Conservation (phyloP, 192 early-diverging fungal genomes). For the Coemansia asiatica region DNA sequence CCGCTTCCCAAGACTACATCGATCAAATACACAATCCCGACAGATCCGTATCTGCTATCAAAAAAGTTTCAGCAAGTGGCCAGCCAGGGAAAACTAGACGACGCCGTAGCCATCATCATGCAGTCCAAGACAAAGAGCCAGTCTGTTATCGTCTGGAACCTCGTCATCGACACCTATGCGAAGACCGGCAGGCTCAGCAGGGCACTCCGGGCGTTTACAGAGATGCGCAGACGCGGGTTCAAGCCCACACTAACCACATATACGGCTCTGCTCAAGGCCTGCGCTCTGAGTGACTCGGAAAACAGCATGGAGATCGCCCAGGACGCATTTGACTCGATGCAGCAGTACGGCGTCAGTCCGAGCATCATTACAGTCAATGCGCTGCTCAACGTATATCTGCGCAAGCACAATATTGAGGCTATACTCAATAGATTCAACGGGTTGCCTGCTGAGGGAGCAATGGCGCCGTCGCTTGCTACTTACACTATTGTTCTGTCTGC, state of each 20-base stretch:
- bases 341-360: slow-evolving; percentile 13
- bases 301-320: slow-evolving; percentile 35
- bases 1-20: slow-evolving; percentile 48
- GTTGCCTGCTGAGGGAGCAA: slow-evolving; percentile 21
- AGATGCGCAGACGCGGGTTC: slow-evolving; percentile 50
- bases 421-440: slow-evolving; percentile 27
- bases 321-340: slow-evolving; percentile 24
- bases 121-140: slow-evolving; percentile 36
- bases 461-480: slow-evolving; percentile 40
- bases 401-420: slow-evolving; percentile 27
- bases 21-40: slow-evolving; percentile 45
- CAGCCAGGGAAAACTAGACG: slow-evolving; percentile 39
- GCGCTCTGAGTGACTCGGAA: slow-evolving; percentile 29
- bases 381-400: slow-evolving; percentile 42
- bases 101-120: slow-evolving; percentile 54
- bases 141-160: slow-evolving; percentile 48
- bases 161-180: slow-evolving; percentile 50
- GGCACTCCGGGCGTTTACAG: slow-evolving; percentile 40
- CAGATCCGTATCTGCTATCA: slow-evolving; percentile 43
- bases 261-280: slow-evolving; percentile 44
- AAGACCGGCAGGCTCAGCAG: slow-evolving; percentile 36
- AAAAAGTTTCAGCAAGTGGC: slow-evolving; percentile 45
- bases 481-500: slow-evolving; percentile 41
- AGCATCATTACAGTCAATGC: slow-evolving; percentile 37
- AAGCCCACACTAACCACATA: slow-evolving; percentile 41